A percentile compares a stretch with the other conserved stretches of the same genome.
Conservation (phyloP, 108 stramenopile genomes). For the Cyclostephanos tholiformis region DNA sequence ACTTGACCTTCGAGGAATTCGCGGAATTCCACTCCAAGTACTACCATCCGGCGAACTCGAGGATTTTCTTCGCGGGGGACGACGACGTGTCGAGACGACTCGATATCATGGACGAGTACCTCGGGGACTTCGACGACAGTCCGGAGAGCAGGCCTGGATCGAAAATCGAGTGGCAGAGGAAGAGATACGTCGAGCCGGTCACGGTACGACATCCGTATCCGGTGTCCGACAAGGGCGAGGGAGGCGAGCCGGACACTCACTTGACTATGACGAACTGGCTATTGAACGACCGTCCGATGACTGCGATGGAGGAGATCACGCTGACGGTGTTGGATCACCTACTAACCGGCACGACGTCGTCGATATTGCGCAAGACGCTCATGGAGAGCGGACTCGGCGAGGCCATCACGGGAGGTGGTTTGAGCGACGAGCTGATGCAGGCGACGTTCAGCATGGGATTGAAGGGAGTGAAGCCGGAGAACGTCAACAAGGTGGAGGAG, state of each 20-base stretch:
- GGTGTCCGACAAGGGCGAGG: conserved; percentile 31
- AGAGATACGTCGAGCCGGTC: conserved; percentile 65
- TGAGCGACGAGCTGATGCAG: conserved; percentile 91
- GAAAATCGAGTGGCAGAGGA: conserved; percentile 73
- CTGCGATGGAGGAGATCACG: conserved; percentile 80
- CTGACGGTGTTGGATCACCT: conserved; percentile 91
- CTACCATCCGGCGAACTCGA: conserved; percentile 96
- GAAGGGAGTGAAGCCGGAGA: conserved; percentile 83
- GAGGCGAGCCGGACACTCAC: conserved; percentile 79
- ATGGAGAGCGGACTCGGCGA: conserved; percentile 92
- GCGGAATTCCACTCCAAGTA: conserved; percentile 88
- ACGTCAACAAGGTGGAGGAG: conserved; percentile 80
- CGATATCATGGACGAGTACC: conserved; percentile 92
- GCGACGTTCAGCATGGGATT: conserved; percentile 92
- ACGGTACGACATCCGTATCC: conserved; percentile 63
- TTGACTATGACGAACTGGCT: conserved; percentile 95
- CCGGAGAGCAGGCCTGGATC: conserved; percentile 72
- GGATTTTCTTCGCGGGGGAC: conserved; percentile 95
- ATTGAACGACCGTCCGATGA: conserved; percentile 87
- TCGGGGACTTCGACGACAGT: conserved; percentile 79
- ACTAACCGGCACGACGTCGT: conserved; percentile 91
- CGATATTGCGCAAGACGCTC: conserved; percentile 89
- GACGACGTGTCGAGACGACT: conserved; percentile 89
- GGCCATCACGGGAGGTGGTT: conserved; percentile 92
- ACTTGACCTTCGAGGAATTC: conserved; percentile 94